Base-by-base conservation (phyloP, 2,329 filamentous ascomycete species). In the Fusarium sp. region DNA sequence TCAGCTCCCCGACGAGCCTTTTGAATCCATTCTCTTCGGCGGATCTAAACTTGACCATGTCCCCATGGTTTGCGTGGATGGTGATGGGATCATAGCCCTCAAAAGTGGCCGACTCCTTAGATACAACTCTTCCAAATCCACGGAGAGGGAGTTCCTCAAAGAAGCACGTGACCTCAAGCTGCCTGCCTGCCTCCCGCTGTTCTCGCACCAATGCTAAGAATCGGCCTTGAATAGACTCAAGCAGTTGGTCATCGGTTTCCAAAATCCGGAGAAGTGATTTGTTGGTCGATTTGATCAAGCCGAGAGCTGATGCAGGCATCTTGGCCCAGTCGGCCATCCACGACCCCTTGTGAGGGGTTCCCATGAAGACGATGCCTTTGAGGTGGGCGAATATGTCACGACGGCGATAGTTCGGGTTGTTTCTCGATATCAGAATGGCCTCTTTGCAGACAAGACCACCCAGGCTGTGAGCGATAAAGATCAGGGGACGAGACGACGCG, bases 381-480 rank as follows among this genome's bases (percentile, higher is more conserved):
- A 60, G 67, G 16, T 28, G 67, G 7, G 75, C 36, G 41, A 79
- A 77, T 0, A 84, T 70, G 13, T 41, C 60, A 1, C 47, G 69
- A 6, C 81, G 73, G 48, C 80, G 75, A 1, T 12, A 2, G 34
- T 81, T 77, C 1, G 73, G 62, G 43, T 75, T 76, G 30, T 77
- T 74, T 48, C 72, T 74, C 1, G 80, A 82, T 6, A 71, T 59
- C 0, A 78, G 60, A 36, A 82, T 65, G 7, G 80, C 79, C 46
- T 80, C 57, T 62, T 84, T 79, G 67, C 76, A 81, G 11, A 83
- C 78, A 7, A 84, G 70, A 6, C 81, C 82, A 7, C 81, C 81
- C 0, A 83, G 68, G 64, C 81, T 81, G 60, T 83, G 81, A 8
- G 71, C 75, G 7, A 83, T 73, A 34, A 83, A 80, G 13, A 83